Conservation (phyloP, 495 filamentous ascomycete species). For the Lasiosphaeriaceae sp. region DNA sequence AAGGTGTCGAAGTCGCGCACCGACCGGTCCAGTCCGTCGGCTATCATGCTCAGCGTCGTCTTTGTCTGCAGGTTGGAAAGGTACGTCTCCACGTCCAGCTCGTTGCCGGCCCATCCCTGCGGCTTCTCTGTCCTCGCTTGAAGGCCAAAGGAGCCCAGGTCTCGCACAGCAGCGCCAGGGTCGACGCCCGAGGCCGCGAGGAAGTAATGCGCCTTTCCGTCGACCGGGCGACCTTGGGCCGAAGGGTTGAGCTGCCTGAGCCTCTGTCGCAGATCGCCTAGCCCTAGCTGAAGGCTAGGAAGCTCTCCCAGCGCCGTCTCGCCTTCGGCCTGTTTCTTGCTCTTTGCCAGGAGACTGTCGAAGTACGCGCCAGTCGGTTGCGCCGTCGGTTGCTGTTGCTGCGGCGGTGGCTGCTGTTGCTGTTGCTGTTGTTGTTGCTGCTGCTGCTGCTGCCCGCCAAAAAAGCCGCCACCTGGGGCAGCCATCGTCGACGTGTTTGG, state of each 20-base stretch:
- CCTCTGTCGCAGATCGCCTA: constrained; percentile 81
- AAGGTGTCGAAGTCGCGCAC: constrained; percentile 87
- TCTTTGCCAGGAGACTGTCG: constrained; percentile 78
- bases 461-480: constrained; percentile 1
- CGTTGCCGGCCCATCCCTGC: constrained; percentile 28
- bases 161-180: constrained; percentile 69
- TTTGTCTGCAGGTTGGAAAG: constrained; percentile 80
- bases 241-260: constrained; percentile 70
- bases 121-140: constrained; percentile 32
- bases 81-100: constrained; percentile 80
- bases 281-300: constrained; percentile 72
- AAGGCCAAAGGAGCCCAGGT: constrained; percentile 59
- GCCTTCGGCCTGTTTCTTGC: constrained; percentile 58
- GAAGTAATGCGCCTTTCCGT: constrained; percentile 78
- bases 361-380: constrained; percentile 64
- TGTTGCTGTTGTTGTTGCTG: neutral
- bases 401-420: neutral
- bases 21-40: constrained; percentile 79
- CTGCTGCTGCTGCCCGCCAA: neutral
- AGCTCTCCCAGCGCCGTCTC: constrained; percentile 53
- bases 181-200: constrained; percentile 87
- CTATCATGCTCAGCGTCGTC: constrained; percentile 85
- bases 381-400: constrained; percentile 10
- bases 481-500: constrained; percentile 12
- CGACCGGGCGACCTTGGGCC: constrained; percentile 43